phyloP scores from a whole-genome alignment of 2,329 filamentous ascomycete genomes.

The Malbranchea cinnamomea region DNA sequence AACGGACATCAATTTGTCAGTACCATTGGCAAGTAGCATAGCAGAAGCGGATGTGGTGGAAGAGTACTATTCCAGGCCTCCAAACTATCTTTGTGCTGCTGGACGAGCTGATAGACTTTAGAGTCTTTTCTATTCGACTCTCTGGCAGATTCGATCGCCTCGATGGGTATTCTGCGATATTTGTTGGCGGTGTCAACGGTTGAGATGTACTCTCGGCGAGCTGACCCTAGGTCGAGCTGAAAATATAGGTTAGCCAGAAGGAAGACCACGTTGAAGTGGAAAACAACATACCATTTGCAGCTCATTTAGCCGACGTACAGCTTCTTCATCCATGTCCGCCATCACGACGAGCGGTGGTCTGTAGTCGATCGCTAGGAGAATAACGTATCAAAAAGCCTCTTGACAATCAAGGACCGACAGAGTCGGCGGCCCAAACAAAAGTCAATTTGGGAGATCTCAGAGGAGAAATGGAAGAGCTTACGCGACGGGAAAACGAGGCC shows the following conservation, averaged over 20 bases:
- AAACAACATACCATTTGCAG: conserved; percentile 17
- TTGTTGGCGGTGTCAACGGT: conserved; percentile 15
- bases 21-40: not conserved
- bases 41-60: not conserved
- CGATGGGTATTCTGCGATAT: conserved; percentile 8
- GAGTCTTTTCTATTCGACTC: conserved; percentile 19
- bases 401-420: too few relatives aligned
- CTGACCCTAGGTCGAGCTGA: conserved; percentile 26
- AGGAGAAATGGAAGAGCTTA: too few relatives aligned
- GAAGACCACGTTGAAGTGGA: not conserved
- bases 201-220: conserved; percentile 22
- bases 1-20: conserved; percentile 6
- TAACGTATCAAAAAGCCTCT: too few relatives aligned
- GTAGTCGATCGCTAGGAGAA: too few relatives aligned
- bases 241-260: too few relatives aligned
- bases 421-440: too few relatives aligned
- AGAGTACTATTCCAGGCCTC: conserved; percentile 21
- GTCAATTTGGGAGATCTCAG: too few relatives aligned
- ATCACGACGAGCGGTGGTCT: too few relatives aligned
- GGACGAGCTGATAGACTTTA: conserved; percentile 14
- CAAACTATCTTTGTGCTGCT: conserved; percentile 15
- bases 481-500: too few relatives aligned
- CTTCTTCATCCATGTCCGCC: conserved; percentile 9
- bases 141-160: conserved; percentile 17
- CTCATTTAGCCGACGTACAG: conserved; percentile 13